These are phyloP conservation scores for Cyclocybe cylindracea DNA, from an alignment of 768 basidiomycete species.

Conservation along the genomic window DNA sequence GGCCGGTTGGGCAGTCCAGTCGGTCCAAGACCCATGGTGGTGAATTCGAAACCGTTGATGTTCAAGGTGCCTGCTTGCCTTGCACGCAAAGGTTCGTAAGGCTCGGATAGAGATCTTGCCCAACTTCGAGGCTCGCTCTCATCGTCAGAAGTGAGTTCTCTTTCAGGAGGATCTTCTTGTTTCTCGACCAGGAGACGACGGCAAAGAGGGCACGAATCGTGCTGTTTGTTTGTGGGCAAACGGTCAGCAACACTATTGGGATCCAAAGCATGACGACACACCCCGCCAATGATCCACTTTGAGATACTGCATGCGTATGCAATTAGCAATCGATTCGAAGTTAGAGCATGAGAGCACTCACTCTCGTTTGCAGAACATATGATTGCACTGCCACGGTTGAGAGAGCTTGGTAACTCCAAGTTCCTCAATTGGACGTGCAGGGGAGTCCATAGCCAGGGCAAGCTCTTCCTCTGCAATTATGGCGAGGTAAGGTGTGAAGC, in stretches of 20 bases:
- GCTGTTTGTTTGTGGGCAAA: constrained; percentile 32
- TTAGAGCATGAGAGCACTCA: constrained; percentile 28
- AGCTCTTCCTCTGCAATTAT: constrained; percentile 75
- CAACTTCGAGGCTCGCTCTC: neutral
- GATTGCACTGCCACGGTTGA: constrained; percentile 55
- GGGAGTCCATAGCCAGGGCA: constrained; percentile 75
- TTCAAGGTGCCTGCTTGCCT: too few species aligned
- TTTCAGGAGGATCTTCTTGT: constrained; percentile 7
- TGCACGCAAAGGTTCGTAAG: too few species aligned
- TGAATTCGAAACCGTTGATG: neutral
- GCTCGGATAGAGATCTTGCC: too few species aligned
- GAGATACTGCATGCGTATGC: constrained; percentile 45
- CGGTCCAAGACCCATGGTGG: neutral
- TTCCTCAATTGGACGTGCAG: constrained; percentile 68
- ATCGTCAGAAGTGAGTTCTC: neutral
- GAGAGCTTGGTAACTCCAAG: constrained; percentile 68
- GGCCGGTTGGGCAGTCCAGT: neutral
- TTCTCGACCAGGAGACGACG: constrained; percentile 43
- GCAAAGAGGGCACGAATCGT: constrained; percentile 69
- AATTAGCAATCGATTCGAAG: neutral
- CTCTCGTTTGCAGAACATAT: constrained; percentile 85
- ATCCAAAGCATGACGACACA: constrained; percentile 30
- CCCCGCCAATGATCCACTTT: constrained; percentile 62
- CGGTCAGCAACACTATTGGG: neutral
- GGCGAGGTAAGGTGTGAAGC: constrained; percentile 67